Evolutionary conservation across 306 rosid species (phyloP), one percentile per base, ranked within the genome.

Genomic region (Pterocarpus santalinus): DNA sequence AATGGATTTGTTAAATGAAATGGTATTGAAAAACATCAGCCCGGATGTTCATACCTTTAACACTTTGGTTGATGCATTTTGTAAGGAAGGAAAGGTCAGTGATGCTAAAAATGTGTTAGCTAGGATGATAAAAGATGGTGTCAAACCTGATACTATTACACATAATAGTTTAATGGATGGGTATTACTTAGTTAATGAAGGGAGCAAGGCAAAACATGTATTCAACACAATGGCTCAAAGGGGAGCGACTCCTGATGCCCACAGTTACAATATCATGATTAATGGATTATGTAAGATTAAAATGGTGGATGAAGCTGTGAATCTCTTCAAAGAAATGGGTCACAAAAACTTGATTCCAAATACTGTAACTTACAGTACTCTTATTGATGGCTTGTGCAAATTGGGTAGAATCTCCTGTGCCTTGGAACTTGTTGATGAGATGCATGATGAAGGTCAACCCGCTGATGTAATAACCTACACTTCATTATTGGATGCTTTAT

Each of bases 371-470:
- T n/a, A 53, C 28, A 14, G 2, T 53, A 53, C 22, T 53, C 22
- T 53, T 53, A n/a, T 53, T 53, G 58, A 53, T 53, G 22, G 58
- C 28, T 53, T 53, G 58, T 53, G 58, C 58, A 53, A 53, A 53
- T 53, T 14, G 9, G 53, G 15, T 47, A 47, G 53, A 47, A 47
- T 47, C 15, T 10, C n/a, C 1, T 12, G 0, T 47, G 53, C 53
- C 13, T 12, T 2, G 53, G 53, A 47, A 2, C 53, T 47, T 47
- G 14, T 47, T 47, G 53, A 47, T 47, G 15, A 47, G 13, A 47
- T 2, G 15, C 15, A 9, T 47, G 53, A 47, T 47, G 3, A 12
- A 9, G 53, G 53, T 47, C 15, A 47, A 1, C 53, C 15, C 4
- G 10, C 15, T 2, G 1, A 47, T 47, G 10, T 47, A 47, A 47